Base-by-base conservation (phyloP, 1,139 yeast species). In the Eremothecium cymbalariae region DNA sequence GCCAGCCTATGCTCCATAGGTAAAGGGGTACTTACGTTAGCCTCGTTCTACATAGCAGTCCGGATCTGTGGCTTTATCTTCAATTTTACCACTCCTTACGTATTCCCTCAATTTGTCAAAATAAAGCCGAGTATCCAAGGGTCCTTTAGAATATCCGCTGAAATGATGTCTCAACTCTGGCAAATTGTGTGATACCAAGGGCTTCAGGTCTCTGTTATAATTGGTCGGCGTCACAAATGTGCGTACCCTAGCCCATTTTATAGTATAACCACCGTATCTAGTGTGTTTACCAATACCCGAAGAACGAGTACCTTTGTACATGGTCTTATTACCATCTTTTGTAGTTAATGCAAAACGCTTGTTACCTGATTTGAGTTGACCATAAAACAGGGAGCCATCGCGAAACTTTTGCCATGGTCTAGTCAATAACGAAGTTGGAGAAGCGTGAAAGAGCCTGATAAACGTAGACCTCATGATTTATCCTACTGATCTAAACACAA, bases 271-370 rank as follows among this genome's bases (percentile, higher is more conserved):
- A 36, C 95, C 96, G 44, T 69, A 69, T 23, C 68, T 66, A 38
- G 93, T 80, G 55, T 81, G 74, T 39, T 68, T 70, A 55, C 99
- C 99, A 43, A 85, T 75, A 60, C 97, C 96, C 2, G 94, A 72
- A 4, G 98, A 84, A 42, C 97, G 74, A 14, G 97, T 90, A 65
- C 98, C 99, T 59, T 88, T 90, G 63, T 93, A 90, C 63, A 70
- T 84, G 51, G 82, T 78, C 67, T 88, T 86, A 64, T 88, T 90
- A 51, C 98, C 97, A 57, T 85, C 90, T 54, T 90, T 90, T 21
- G 95, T 80, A 18, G 95, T 82, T 48, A 88, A 65, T 3, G 94
- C 73, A 54, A 80, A 76, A 65, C 98, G 76, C 55, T 80, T 84
- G 47, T 86, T 77, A 37, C 96, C 96, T 9, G 77, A 56, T 54